phyloP scores from a whole-genome alignment of 106 monocot genomes.

The Acorus calamus region DNA sequence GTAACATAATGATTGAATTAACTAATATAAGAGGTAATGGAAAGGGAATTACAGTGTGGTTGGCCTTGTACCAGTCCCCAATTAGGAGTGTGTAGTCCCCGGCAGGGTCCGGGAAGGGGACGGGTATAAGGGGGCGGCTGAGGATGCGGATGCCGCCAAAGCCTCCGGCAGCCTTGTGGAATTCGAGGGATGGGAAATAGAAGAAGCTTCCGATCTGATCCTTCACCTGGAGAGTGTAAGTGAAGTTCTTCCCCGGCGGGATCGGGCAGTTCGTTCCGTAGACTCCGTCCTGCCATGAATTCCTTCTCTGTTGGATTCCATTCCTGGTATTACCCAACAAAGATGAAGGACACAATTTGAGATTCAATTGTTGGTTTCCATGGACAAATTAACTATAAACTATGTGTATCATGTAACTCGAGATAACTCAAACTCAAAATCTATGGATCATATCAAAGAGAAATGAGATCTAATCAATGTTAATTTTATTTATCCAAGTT shows the following conservation, averaged over 20 bases:
- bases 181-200: slow-evolving; percentile 64
- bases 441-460: no score
- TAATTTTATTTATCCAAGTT: no score
- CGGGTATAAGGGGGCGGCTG: slow-evolving; percentile 57
- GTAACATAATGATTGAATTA: background rate
- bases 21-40: background rate
- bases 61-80: slow-evolving; percentile 63
- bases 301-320: slow-evolving; percentile 57
- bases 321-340: slow-evolving; percentile 21
- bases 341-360: background rate
- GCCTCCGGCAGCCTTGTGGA: slow-evolving; percentile 62
- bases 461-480: no score
- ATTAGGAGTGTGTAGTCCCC: slow-evolving; percentile 60
- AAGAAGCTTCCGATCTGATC: slow-evolving; percentile 72
- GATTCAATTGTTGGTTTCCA: no score
- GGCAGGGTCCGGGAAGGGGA: slow-evolving; percentile 49
- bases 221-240: slow-evolving; percentile 57
- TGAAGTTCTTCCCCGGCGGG: slow-evolving; percentile 62
- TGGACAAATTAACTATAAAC: no score
- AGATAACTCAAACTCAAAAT: no score
- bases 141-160: slow-evolving; percentile 57
- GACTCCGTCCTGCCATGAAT: slow-evolving; percentile 70
- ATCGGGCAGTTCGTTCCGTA: slow-evolving; percentile 64
- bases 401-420: no score
- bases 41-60: slow-evolving; percentile 32